Conservation (phyloP, 306 rosid species). For the Sicyos edulis region DNA sequence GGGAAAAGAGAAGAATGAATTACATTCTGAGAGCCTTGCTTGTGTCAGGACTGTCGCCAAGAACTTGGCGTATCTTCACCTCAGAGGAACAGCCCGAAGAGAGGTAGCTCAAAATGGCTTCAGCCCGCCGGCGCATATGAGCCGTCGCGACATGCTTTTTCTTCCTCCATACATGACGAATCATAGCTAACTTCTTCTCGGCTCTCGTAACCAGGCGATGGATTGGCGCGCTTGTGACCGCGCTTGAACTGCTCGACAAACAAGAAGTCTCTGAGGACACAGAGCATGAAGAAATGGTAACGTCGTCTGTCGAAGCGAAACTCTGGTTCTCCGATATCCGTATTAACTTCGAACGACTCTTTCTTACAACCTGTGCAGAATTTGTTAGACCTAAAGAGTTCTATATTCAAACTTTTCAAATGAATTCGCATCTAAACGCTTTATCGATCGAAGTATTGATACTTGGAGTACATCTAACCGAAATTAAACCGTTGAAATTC, state of each 20-base stretch:
- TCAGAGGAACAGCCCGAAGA: conserved; percentile 60
- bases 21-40: conserved; percentile 97
- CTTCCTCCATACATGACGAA: conserved; percentile 21
- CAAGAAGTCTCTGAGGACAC: conserved; percentile 46
- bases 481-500: background rate
- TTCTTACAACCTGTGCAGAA: conserved; percentile 56
- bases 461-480: background rate
- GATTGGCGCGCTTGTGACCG: conserved; percentile 48
- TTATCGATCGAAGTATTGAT: background rate
- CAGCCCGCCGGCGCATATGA: conserved; percentile 51
- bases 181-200: conserved; percentile 21
- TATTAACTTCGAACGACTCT: conserved; percentile 53
- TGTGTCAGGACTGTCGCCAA: conserved; percentile 94
- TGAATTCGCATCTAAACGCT: background rate
- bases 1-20: conserved; percentile 17
- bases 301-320: conserved; percentile 13
- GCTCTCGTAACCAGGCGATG: conserved; percentile 29
- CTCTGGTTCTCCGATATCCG: conserved; percentile 32
- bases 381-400: background rate
- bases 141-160: conserved; percentile 29
- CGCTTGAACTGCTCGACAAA: conserved; percentile 51
- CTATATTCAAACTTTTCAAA: background rate
- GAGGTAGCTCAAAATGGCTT: conserved; percentile 64
- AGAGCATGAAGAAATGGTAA: conserved; percentile 32
- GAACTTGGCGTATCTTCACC: conserved; percentile 58